phyloP scores from a whole-genome alignment of 352 stramenopile genomes.

The Pythium brachiatum region DNA sequence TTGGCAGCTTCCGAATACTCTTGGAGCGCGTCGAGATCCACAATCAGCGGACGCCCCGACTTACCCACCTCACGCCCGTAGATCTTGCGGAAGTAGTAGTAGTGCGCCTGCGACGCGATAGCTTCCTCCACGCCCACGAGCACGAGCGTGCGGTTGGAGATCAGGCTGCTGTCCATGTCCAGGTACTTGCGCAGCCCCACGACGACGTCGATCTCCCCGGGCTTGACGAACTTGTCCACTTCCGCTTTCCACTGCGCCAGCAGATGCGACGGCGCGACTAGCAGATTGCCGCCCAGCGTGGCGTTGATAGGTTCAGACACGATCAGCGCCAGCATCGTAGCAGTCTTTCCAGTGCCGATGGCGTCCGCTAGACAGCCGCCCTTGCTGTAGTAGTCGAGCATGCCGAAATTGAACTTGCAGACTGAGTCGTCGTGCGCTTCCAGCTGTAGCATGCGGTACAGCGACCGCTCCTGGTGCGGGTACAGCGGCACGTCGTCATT shows the following conservation, averaged over 20 bases:
- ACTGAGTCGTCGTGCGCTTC: slow-evolving; percentile 64
- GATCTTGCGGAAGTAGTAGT: slow-evolving; percentile 62
- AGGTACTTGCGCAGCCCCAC: slow-evolving; percentile 60
- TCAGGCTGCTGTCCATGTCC: slow-evolving; percentile 33
- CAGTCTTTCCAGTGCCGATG: slow-evolving; percentile 85
- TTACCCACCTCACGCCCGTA: slow-evolving; percentile 43
- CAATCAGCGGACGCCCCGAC: slow-evolving; percentile 33
- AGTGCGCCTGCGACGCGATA: slow-evolving; percentile 51
- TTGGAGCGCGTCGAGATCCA: slow-evolving; percentile 43
- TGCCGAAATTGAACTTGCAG: slow-evolving; percentile 70
- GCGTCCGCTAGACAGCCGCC: slow-evolving; percentile 72
- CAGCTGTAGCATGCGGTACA: slow-evolving; percentile 84
- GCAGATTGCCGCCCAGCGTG: slow-evolving; percentile 49
- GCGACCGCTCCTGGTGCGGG: slow-evolving; percentile 75
- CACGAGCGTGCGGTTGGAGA: slow-evolving; percentile 81
- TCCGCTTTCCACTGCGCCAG: slow-evolving; percentile 80
- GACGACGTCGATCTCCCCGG: slow-evolving; percentile 69
- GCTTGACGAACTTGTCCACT: slow-evolving; percentile 71
- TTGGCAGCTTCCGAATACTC: slow-evolving; percentile 76
- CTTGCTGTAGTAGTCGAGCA: slow-evolving; percentile 68
- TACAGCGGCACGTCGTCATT: slow-evolving; percentile 53
- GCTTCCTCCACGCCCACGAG: slow-evolving; percentile 77
- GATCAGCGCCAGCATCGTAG: slow-evolving; percentile 75
- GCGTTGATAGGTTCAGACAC: slow-evolving; percentile 58
- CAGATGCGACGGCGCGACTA: slow-evolving; percentile 77